Percentiles rank a stretch among this genome's conserved stretches.
These are phyloP conservation scores for Wickerhamiella azyma DNA, from an alignment of 805 yeast species.

Conservation along the genomic window DNA sequence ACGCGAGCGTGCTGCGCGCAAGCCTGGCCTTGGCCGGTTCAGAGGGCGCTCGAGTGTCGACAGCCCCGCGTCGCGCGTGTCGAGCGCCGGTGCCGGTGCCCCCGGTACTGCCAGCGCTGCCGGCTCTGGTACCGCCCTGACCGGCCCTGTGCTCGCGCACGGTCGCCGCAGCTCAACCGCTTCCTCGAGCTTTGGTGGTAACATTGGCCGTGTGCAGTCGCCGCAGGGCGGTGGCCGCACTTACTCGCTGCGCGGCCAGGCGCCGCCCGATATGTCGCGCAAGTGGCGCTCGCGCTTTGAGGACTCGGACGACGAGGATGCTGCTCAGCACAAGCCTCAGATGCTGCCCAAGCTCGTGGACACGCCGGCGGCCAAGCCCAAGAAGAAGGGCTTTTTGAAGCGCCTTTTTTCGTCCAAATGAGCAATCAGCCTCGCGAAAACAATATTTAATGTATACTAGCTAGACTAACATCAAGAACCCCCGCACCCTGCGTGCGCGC, in stretches of 20 bases:
- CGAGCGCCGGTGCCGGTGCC: no score
- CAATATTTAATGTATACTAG: neutral
- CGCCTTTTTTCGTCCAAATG: constrained; percentile 10
- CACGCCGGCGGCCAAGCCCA: neutral
- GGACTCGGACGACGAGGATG: constrained; percentile 7
- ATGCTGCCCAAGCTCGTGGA: constrained; percentile 4
- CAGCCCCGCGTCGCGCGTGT: no score
- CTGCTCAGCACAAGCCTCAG: neutral
- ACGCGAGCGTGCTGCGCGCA: constrained; percentile 9
- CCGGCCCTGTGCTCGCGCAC: neutral
- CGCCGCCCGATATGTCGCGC: constrained; percentile 6
- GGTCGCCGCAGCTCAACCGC: neutral
- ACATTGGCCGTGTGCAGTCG: no score
- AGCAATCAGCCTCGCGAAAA: neutral
- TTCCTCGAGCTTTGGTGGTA: neutral
- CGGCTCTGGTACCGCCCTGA: no score
- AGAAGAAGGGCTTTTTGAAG: constrained; percentile 16
- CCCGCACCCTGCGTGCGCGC: no score
- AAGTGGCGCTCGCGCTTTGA: constrained; percentile 8
- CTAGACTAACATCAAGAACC: no score
- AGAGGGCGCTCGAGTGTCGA: neutral
- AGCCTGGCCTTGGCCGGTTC: neutral
- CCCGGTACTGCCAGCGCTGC: no score
- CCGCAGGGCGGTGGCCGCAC: constrained; percentile 2
- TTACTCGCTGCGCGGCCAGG: constrained; percentile 6